Conservation (phyloP, 2,329 filamentous ascomycete species). For the Microdochium trichocladiopsis region DNA sequence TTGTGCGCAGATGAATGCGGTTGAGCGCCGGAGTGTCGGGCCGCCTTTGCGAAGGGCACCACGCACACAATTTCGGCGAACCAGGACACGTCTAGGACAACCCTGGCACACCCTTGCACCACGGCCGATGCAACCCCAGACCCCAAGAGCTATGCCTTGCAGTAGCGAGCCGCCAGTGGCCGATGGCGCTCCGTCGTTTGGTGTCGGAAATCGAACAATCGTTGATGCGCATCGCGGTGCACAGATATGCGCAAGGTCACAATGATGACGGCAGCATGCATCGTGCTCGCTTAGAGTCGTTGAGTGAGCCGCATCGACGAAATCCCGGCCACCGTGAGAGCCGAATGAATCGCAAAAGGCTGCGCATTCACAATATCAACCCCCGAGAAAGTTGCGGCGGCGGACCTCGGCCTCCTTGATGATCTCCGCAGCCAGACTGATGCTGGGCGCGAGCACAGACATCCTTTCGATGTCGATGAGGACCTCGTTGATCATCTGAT, state of each 20-base stretch:
- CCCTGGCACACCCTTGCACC: neutral
- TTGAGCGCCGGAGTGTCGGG: neutral
- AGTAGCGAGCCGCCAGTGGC: too few relatives aligned
- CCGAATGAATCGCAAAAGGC: too few relatives aligned
- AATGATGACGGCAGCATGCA: too few relatives aligned
- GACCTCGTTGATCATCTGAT: conserved; percentile 72
- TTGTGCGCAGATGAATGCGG: too few relatives aligned
- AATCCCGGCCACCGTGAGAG: too few relatives aligned
- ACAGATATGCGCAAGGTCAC: too few relatives aligned
- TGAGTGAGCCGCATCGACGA: too few relatives aligned
- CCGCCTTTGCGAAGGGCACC: neutral
- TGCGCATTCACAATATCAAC: conserved; percentile 24
- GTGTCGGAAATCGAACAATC: too few relatives aligned
- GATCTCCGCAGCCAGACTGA: conserved; percentile 71
- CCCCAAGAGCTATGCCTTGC: neutral
- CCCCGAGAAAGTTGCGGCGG: conserved; percentile 54
- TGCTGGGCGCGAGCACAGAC: conserved; percentile 67
- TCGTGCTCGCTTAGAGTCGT: too few relatives aligned
- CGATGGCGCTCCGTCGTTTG: too few relatives aligned
- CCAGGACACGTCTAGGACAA: neutral
- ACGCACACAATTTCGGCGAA: neutral
- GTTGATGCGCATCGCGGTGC: too few relatives aligned
- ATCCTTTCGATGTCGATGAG: conserved; percentile 70
- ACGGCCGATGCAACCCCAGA: neutral
- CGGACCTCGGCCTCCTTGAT: conserved; percentile 72